Conservation (phyloP, 495 filamentous ascomycete genomes). For the Talaromyces trachyspermus region DNA sequence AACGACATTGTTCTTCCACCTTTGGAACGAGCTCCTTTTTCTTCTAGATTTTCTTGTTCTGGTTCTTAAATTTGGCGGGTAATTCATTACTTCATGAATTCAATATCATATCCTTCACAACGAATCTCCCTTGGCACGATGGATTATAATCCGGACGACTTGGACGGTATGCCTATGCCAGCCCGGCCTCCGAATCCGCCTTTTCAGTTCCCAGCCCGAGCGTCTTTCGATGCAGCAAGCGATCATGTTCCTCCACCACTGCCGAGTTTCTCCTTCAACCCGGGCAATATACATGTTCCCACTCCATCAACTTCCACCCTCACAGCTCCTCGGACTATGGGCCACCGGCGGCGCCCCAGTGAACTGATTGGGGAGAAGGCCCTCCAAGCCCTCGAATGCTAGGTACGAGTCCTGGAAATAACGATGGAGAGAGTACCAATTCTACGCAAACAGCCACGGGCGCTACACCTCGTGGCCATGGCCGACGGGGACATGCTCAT, state of each 20-base stretch:
- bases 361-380: constrained; percentile 75
- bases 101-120: constrained; percentile 1
- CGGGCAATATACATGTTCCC: constrained; percentile 29
- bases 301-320: constrained; percentile 25
- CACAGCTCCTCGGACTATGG: constrained; percentile 31
- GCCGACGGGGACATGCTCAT: constrained; percentile 69
- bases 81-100: background rate
- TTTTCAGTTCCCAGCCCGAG: constrained; percentile 59
- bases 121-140: constrained; percentile 4
- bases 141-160: constrained; percentile 6
- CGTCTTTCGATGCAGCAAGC: constrained; percentile 15
- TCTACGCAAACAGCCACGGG: constrained; percentile 37
- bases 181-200: constrained; percentile 55
- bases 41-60: background rate
- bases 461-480: constrained; percentile 34
- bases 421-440: constrained; percentile 42
- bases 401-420: constrained; percentile 58
- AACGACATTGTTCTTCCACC: background rate
- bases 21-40: background rate
- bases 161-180: background rate
- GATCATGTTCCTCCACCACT: constrained; percentile 34
- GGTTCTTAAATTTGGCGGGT: background rate
- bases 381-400: constrained; percentile 48
- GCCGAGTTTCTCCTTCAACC: constrained; percentile 61
- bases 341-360: constrained; percentile 67